Conservation (phyloP, 2,329 filamentous ascomycete species). For the Sporothrix brunneoviolacea region DNA sequence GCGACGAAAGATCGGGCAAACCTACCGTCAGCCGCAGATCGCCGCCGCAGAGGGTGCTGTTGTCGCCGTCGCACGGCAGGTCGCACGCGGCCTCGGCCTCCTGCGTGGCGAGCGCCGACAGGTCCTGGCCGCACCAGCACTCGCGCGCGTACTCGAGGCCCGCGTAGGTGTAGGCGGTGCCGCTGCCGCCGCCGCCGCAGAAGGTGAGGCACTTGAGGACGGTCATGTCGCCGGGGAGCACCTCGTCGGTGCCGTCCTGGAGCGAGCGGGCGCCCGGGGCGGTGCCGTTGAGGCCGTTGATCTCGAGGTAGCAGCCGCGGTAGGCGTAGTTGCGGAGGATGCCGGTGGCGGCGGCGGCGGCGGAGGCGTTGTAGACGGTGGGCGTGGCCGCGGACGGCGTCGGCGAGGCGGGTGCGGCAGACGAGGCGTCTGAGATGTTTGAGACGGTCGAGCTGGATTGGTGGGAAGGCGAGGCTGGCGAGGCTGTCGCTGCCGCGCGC, state of each 20-base stretch:
- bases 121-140: slow-evolving; percentile 51
- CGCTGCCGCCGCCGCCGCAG: slow-evolving; percentile 32
- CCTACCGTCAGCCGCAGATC: slow-evolving; percentile 40
- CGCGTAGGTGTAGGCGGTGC: slow-evolving; percentile 39
- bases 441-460: too few species aligned
- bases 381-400: slow-evolving; percentile 12
- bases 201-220: slow-evolving; percentile 44
- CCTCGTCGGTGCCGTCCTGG: slow-evolving; percentile 33
- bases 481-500: not conserved
- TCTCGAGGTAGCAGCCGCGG: slow-evolving; percentile 54
- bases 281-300: slow-evolving; percentile 36
- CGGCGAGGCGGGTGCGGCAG: not conserved
- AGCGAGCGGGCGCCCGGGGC: slow-evolving; percentile 38
- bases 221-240: slow-evolving; percentile 42
- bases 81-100: slow-evolving; percentile 43
- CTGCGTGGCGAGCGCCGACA: slow-evolving; percentile 41
- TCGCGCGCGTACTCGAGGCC: slow-evolving; percentile 49
- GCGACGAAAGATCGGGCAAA: slow-evolving; percentile 1
- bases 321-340: slow-evolving; percentile 50
- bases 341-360: slow-evolving; percentile 44
- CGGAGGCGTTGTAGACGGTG: slow-evolving; percentile 29
- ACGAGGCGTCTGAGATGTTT: too few species aligned
- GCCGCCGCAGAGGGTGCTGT: slow-evolving; percentile 47
- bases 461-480: slow-evolving; percentile 1
- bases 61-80: slow-evolving; percentile 48